Conservation (phyloP, 108 stramenopile species). For the Nitzschia inconspicua region DNA sequence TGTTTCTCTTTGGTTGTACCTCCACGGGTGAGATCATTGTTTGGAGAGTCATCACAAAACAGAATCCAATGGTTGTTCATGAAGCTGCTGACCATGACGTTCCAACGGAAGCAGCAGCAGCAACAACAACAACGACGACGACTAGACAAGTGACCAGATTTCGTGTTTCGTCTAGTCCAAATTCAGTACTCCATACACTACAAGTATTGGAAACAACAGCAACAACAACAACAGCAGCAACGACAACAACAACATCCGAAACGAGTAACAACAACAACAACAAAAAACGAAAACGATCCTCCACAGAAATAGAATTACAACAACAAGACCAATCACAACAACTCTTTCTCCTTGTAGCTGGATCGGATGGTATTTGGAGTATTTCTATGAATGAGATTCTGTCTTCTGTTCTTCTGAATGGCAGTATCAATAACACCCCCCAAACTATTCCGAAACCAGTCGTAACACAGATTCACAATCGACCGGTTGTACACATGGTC, state of each 20-base stretch:
- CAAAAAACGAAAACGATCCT: neutral
- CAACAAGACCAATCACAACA: neutral
- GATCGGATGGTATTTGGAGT: conserved; percentile 13
- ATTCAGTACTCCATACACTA: too few species aligned
- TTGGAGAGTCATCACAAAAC: neutral
- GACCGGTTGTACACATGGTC: too few species aligned
- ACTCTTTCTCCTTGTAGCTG: neutral
- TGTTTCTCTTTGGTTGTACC: conserved; percentile 5
- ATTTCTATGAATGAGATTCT: conserved; percentile 1
- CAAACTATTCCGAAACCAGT: too few species aligned
- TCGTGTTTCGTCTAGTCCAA: neutral
- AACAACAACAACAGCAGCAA: neutral
- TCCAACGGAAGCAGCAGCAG: neutral
- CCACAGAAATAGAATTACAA: too few species aligned
- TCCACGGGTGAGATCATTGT: conserved; percentile 1
- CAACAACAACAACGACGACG: neutral
- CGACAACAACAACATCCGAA: neutral
- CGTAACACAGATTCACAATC: too few species aligned
- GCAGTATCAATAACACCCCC: too few species aligned
- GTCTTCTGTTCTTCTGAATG: too few species aligned
- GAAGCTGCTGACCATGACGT: neutral
- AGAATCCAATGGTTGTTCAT: too few species aligned
- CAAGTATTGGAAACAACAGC: neutral
- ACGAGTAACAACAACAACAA: neutral
- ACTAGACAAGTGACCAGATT: neutral